Conservation (phyloP, 805 yeast genomes). For the Clavispora carvajalis region DNA sequence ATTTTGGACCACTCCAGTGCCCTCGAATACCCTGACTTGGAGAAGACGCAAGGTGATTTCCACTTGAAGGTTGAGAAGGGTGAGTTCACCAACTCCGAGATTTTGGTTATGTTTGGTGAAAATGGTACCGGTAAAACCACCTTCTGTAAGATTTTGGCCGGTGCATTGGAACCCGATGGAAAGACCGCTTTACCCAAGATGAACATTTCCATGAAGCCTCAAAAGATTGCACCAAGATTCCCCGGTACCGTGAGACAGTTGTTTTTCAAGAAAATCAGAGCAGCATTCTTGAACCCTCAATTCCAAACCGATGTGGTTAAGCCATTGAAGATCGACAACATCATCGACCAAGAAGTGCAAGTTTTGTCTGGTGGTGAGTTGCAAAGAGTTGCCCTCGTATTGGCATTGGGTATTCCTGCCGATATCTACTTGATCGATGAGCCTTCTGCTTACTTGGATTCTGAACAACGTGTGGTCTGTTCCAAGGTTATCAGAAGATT, state of each 20-base stretch:
- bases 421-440: constrained; percentile 97
- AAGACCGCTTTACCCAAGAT: constrained; percentile 77
- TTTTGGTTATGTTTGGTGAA: constrained; percentile 99
- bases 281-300: constrained; percentile 91
- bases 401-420: constrained; percentile 90
- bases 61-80: constrained; percentile 76
- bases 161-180: constrained; percentile 82
- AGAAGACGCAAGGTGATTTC: constrained; percentile 95
- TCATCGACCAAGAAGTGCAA: constrained; percentile 96
- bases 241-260: constrained; percentile 97
- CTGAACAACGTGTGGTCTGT: constrained; percentile 99
- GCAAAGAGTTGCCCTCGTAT: constrained; percentile 97
- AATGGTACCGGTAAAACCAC: constrained; percentile 99
- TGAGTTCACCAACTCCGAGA: constrained; percentile 93
- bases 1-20: constrained; percentile 74
- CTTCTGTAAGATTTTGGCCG: constrained; percentile 91
- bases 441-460: constrained; percentile 98
- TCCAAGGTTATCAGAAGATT: constrained; percentile 97
- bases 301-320: constrained; percentile 97
- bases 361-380: constrained; percentile 98
- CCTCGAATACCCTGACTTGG: constrained; percentile 74
- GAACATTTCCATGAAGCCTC: constrained; percentile 97
- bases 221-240: constrained; percentile 97
- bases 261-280: constrained; percentile 93
- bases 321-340: constrained; percentile 89